Conservation (phyloP, 306 rosid species). For the Corylus heterophylla region DNA sequence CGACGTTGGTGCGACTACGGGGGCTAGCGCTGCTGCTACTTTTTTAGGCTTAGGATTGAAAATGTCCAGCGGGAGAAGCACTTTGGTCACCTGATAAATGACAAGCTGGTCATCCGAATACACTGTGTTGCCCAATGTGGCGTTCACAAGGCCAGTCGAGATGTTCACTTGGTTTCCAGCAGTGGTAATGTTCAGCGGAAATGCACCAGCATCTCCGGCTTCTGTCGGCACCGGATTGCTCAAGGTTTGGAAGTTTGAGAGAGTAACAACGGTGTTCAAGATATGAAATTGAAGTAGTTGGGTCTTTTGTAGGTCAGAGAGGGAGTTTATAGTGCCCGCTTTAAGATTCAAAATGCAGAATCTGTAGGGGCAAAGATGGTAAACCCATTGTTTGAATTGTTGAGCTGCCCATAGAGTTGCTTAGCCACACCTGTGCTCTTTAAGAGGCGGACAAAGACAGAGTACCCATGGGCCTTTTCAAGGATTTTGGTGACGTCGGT, state of each 20-base stretch:
- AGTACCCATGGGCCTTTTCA: slow-evolving; percentile 35
- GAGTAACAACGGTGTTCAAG: slow-evolving; percentile 40
- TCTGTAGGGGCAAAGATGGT: slow-evolving; percentile 42
- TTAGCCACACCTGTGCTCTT: slow-evolving; percentile 29
- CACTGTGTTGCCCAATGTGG: slow-evolving; percentile 54
- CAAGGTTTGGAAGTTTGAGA: slow-evolving; percentile 61
- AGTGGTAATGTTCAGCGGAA: slow-evolving; percentile 59
- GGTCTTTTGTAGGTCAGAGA: slow-evolving; percentile 53
- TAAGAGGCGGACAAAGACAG: slow-evolving; percentile 36
- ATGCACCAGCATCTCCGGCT: slow-evolving; percentile 55
- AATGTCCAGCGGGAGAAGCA: slow-evolving; percentile 64
- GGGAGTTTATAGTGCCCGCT: slow-evolving; percentile 62
- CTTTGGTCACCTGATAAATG: slow-evolving; percentile 55
- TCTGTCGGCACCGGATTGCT: slow-evolving; percentile 73
- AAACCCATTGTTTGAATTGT: slow-evolving; percentile 28
- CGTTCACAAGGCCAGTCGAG: slow-evolving; percentile 65
- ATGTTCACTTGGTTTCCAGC: slow-evolving; percentile 57
- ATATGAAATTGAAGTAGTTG: slow-evolving; percentile 62
- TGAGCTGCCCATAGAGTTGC: slow-evolving; percentile 36
- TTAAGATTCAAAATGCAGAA: slow-evolving; percentile 46
- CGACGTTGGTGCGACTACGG: not conserved
- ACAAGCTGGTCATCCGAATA: slow-evolving; percentile 57
- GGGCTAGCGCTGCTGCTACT: slow-evolving; percentile 31
- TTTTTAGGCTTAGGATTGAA: slow-evolving; percentile 40
- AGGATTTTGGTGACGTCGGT: slow-evolving; percentile 35